phyloP scores from a whole-genome alignment of 306 rosid genomes.

The Hylodesmum podocarpum region DNA sequence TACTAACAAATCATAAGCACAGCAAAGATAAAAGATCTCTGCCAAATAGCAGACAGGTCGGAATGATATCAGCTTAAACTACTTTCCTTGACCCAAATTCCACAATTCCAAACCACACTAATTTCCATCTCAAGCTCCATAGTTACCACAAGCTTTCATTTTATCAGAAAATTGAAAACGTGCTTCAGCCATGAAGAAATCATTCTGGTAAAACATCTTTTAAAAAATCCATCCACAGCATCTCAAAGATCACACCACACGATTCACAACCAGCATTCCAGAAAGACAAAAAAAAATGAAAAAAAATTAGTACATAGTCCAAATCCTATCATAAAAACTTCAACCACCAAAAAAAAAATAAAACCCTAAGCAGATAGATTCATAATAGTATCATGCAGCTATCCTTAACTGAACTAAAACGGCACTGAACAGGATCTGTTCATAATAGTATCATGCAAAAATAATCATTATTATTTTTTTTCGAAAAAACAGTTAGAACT shows the following conservation, averaged over 20 bases:
- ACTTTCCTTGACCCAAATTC: constrained; percentile 36
- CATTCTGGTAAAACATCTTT: constrained; percentile 49
- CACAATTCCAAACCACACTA: constrained; percentile 41
- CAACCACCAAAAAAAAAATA: neutral
- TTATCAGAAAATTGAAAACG: constrained; percentile 39
- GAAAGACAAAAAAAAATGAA: constrained; percentile 30
- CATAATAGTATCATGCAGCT: too few relatives aligned
- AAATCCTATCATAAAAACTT: neutral
- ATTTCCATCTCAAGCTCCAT: constrained; percentile 35
- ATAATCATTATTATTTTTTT: neutral
- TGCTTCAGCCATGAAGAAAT: constrained; percentile 44
- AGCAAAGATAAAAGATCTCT: constrained; percentile 13
- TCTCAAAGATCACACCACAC: constrained; percentile 45
- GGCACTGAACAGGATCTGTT: neutral
- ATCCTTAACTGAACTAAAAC: neutral
- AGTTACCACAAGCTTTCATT: constrained; percentile 43
- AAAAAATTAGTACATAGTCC: neutral
- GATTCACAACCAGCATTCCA: constrained; percentile 50
- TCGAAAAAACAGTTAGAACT: neutral
- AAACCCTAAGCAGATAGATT: neutral
- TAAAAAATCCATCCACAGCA: constrained; percentile 42
- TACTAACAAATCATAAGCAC: constrained; percentile 31
- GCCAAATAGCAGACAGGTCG: constrained; percentile 22
- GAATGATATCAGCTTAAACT: constrained; percentile 28
- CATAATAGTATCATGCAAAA: neutral